A percentile compares a stretch with the other conserved stretches of the same genome.
These are phyloP conservation scores for Akebia trifoliata DNA, from an alignment of 164 flowering plant species.

Conservation along the genomic window DNA sequence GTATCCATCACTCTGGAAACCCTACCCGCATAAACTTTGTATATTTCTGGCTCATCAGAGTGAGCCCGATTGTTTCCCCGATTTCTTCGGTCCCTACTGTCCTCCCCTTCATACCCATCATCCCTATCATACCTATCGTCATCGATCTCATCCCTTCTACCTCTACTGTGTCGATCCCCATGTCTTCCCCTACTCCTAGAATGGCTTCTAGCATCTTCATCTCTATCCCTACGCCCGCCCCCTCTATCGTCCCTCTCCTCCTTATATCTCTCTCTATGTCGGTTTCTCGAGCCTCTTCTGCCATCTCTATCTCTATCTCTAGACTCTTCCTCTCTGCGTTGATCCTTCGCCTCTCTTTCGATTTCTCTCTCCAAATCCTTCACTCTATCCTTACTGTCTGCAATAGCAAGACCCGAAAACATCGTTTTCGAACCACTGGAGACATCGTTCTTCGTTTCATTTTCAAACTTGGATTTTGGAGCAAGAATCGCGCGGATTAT, in stretches of 20 bases:
- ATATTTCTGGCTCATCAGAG: slow-evolving; percentile 60
- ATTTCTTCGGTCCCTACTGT: slow-evolving; percentile 10
- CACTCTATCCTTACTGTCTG: slow-evolving; percentile 50
- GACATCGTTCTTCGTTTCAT: slow-evolving; percentile 19
- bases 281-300: slow-evolving; percentile 18
- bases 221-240: slow-evolving; percentile 17
- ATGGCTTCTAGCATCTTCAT: slow-evolving; percentile 14
- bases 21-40: slow-evolving; percentile 64
- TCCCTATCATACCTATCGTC: slow-evolving; percentile 11
- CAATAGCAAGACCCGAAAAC: slow-evolving; percentile 44
- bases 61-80: slow-evolving; percentile 16
- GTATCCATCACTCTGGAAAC: slow-evolving; percentile 81
- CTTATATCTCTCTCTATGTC: slow-evolving; percentile 21
- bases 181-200: slow-evolving; percentile 8
- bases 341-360: slow-evolving; percentile 39
- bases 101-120: slow-evolving; percentile 18
- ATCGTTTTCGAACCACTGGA: slow-evolving; percentile 24
- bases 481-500: slow-evolving; percentile 83
- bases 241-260: slow-evolving; percentile 19
- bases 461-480: slow-evolving; percentile 32
- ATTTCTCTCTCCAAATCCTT: slow-evolving; percentile 69
- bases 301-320: slow-evolving; percentile 26
- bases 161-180: slow-evolving; percentile 2
- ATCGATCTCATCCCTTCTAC: slow-evolving; percentile 14
- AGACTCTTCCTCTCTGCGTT: slow-evolving; percentile 19